Conservation (phyloP, 129 eudicot genomes). For the Smallanthus sonchifolius region DNA sequence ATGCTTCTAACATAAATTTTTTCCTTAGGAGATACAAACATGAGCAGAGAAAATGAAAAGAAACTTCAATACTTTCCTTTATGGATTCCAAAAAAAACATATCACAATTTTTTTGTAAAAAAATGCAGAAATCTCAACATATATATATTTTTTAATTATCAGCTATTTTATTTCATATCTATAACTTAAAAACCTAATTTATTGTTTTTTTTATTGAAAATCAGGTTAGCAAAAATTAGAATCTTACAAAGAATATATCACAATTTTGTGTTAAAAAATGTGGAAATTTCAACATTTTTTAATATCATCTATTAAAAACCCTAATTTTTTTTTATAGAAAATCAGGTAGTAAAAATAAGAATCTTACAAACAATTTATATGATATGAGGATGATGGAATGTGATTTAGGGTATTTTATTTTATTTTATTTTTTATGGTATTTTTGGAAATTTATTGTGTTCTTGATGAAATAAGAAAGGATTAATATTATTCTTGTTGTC, state of each 20-base stretch:
- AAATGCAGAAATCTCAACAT: not conserved
- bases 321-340: not conserved
- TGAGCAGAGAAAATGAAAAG: slow-evolving; percentile 35
- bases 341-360: not conserved
- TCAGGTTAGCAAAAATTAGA: not conserved
- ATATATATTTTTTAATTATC: not conserved
- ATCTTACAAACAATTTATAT: not conserved
- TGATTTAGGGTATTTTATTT: not conserved
- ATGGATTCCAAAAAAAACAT: not conserved
- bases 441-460: slow-evolving; percentile 6
- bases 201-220: not conserved
- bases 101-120: not conserved
- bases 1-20: slow-evolving; percentile 21
- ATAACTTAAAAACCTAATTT: not conserved
- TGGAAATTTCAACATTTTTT: not conserved
- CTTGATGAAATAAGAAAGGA: not conserved
- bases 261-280: not conserved
- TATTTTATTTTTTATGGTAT: not conserved
- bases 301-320: not conserved
- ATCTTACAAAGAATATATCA: too few species aligned
- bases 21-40: slow-evolving; percentile 38
- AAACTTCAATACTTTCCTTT: slow-evolving; percentile 27
- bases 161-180: not conserved
- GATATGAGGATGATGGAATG: not conserved
- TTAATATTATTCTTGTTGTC: slow-evolving; percentile 11